These are phyloP conservation scores for Chaetomium sp. DNA, from an alignment of 2,329 filamentous ascomycete genomes.

Conservation along the genomic window DNA sequence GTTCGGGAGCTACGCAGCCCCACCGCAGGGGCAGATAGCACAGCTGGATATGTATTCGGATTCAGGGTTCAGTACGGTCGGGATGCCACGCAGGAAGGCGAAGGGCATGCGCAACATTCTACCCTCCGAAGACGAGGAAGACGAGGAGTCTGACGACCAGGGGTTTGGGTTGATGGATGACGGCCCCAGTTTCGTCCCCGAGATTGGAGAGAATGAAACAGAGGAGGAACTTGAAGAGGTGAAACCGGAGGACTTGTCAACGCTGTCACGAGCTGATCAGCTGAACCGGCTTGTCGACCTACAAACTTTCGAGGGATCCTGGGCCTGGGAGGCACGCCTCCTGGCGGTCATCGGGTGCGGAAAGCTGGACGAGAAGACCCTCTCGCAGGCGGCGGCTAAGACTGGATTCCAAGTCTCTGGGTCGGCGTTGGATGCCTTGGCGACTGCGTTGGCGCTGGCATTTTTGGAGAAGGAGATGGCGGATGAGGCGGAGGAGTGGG, in stretches of 20 bases:
- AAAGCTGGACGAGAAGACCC: conserved; percentile 1
- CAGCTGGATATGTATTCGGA: too few species aligned
- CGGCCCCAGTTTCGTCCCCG: too few species aligned
- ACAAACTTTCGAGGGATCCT: conserved; percentile 35
- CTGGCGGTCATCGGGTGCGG: conserved; percentile 13
- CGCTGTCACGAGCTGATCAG: neutral
- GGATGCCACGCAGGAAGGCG: too few species aligned
- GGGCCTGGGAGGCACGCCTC: conserved; percentile 35
- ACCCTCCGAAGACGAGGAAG: too few species aligned
- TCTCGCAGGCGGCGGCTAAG: neutral
- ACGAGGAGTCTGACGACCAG: too few species aligned
- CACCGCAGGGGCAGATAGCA: too few species aligned
- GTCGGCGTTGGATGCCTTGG: conserved; percentile 14
- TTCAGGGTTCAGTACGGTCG: too few species aligned
- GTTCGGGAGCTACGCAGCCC: too few species aligned
- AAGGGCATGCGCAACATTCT: too few species aligned
- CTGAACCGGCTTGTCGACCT: neutral
- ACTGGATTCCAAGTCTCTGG: neutral
- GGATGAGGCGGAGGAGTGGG: conserved; percentile 51
- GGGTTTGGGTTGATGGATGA: too few species aligned
- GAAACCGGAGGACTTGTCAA: neutral
- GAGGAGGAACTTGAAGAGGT: neutral
- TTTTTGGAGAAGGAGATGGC: conserved; percentile 42
- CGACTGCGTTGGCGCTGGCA: conserved; percentile 38
- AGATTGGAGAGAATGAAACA: too few species aligned